phyloP scores from a whole-genome alignment of 2,329 filamentous ascomycete genomes.

The Exophiala alcalophila region DNA sequence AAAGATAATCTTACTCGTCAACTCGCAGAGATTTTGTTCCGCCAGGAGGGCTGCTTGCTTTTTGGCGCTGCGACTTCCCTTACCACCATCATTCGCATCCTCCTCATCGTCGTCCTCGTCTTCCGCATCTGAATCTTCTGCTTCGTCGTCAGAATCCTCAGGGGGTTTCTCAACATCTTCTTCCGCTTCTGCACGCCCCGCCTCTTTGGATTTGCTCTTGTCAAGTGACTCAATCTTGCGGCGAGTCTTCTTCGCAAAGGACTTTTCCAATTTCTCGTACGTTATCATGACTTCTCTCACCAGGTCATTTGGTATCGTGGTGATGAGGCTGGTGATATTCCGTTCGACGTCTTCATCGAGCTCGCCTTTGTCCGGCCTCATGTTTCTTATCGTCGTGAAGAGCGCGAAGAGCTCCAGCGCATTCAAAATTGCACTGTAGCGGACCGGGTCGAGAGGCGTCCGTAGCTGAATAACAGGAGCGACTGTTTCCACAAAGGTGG shows the following conservation, averaged over 20 bases:
- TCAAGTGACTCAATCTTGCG: constrained; percentile 34
- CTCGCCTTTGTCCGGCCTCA: constrained; percentile 32
- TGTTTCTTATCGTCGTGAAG: constrained; percentile 68
- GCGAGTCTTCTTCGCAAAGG: constrained; percentile 66
- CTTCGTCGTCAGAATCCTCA: constrained; percentile 52
- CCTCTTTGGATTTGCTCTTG: constrained; percentile 11
- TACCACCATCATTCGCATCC: constrained; percentile 33
- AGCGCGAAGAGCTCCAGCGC: constrained; percentile 79
- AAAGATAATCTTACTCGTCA: constrained; percentile 80
- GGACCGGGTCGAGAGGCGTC: constrained; percentile 71
- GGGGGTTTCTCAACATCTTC: constrained; percentile 32
- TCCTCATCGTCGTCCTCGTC: constrained; percentile 81
- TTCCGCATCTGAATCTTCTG: constrained; percentile 66
- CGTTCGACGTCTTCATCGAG: constrained; percentile 48
- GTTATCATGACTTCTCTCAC: constrained; percentile 69
- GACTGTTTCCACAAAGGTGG: constrained; percentile 51
- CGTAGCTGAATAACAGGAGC: constrained; percentile 50
- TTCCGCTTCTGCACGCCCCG: constrained; percentile 17
- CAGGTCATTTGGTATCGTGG: constrained; percentile 63
- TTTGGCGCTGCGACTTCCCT: constrained; percentile 42
- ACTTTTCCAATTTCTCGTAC: constrained; percentile 72
- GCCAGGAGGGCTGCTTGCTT: constrained; percentile 67
- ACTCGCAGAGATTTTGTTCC: constrained; percentile 80
- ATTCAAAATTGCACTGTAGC: constrained; percentile 69
- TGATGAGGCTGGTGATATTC: constrained; percentile 61